Conservation (phyloP, 192 early-diverging fungal species). For the Coemansia sp. region DNA sequence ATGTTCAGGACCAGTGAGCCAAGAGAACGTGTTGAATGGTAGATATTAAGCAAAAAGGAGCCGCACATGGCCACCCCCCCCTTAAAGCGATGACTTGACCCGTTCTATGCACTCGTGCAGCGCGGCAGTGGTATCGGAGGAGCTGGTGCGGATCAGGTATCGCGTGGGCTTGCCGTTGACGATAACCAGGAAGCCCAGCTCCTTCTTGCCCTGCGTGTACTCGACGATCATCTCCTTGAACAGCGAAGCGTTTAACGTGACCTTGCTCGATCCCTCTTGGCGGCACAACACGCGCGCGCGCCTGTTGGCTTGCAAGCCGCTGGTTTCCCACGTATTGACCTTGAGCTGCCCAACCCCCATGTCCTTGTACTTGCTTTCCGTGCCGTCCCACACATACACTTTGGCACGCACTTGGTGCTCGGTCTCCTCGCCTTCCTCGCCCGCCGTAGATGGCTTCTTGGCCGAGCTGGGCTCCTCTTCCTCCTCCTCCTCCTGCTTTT, state of each 20-base stretch:
- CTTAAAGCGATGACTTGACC: background rate
- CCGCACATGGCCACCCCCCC: too few relatives aligned
- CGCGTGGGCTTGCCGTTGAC: slow-evolving; percentile 37
- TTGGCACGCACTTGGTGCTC: slow-evolving; percentile 43
- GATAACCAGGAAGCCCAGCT: slow-evolving; percentile 40
- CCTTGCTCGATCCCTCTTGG: slow-evolving; percentile 46
- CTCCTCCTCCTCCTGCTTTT: slow-evolving; percentile 7
- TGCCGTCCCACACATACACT: slow-evolving; percentile 48
- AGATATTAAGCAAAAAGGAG: background rate
- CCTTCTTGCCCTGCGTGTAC: slow-evolving; percentile 38
- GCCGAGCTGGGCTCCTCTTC: slow-evolving; percentile 16
- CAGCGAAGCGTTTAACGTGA: slow-evolving; percentile 55
- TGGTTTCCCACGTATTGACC: slow-evolving; percentile 33
- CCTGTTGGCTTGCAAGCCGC: slow-evolving; percentile 9
- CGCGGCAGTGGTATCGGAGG: background rate
- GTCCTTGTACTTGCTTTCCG: slow-evolving; percentile 38
- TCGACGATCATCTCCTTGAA: slow-evolving; percentile 52
- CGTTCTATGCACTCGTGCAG: slow-evolving; percentile 4
- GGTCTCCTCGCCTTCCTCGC: slow-evolving; percentile 56
- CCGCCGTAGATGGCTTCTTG: slow-evolving; percentile 32
- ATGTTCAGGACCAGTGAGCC: too few relatives aligned
- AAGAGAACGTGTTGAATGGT: too few relatives aligned
- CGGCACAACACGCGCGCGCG: slow-evolving; percentile 53
- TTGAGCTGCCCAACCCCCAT: slow-evolving; percentile 48
- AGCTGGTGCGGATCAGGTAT: slow-evolving; percentile 30